Evolutionary conservation across 2,329 filamentous ascomycete genomes (phyloP).

Genomic region (Nothomitra cinnamomea): DNA sequence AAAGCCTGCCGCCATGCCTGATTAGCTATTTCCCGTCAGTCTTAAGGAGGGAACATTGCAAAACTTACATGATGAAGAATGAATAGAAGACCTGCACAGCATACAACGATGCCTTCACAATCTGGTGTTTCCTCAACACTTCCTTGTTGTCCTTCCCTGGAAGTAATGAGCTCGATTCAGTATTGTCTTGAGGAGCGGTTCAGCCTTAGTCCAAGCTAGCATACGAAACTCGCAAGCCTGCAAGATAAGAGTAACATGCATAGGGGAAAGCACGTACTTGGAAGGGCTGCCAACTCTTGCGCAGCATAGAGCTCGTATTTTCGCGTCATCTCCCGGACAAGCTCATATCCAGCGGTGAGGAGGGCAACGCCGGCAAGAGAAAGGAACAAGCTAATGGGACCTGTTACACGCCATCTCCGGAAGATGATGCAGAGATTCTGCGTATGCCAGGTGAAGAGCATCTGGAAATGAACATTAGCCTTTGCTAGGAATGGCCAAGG

Average conservation of each 20-base stretch:
- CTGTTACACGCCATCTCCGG: conserved; percentile 70
- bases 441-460: conserved; percentile 96
- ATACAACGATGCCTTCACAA: conserved; percentile 72
- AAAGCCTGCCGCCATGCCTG: conserved; percentile 42
- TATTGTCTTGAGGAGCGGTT: conserved; percentile 10
- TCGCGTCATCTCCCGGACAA: conserved; percentile 57
- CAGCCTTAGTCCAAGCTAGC: conserved; percentile 6
- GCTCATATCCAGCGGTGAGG: conserved; percentile 85
- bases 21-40: conserved; percentile 9
- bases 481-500: neutral
- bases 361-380: conserved; percentile 71
- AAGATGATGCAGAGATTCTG: conserved; percentile 93
- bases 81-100: conserved; percentile 94
- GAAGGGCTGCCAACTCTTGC: conserved; percentile 11
- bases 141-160: conserved; percentile 53
- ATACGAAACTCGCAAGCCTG: neutral
- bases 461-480: conserved; percentile 35
- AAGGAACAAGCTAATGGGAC: conserved; percentile 55
- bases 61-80: conserved; percentile 94
- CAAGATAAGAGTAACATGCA: neutral
- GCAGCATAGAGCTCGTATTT: conserved; percentile 49
- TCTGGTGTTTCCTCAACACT: conserved; percentile 47
- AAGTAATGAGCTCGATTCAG: conserved; percentile 48
- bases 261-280: conserved; percentile 17
- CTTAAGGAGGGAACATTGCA: neutral